Base-by-base conservation (phyloP, 1,284 basidiomycete species). In the Microbotryum violaceum region DNA sequence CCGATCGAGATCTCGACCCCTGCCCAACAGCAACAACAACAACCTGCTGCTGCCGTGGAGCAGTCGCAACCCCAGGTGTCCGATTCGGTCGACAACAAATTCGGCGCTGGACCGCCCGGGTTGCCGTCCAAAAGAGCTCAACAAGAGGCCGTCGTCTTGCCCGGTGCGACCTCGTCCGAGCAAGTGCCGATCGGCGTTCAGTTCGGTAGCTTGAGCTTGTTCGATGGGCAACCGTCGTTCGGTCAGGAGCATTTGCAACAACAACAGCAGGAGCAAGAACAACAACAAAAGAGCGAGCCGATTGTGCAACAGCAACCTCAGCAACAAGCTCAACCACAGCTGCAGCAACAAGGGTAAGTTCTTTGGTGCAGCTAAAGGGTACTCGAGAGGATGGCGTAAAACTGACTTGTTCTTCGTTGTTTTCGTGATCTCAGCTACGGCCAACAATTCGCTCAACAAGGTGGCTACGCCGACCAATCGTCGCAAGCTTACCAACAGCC, bases 131-230 rank as follows among this genome's bases (percentile, higher is more conserved):
- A 63, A 61, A 61, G 67, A n/a, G 59, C 64, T 16, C 67, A 68
- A 61, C 67, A 68, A 50, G 67, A 67, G 56, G 65, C 63, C 16
- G 67, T 67, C 57, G 65, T 67, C 46, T 55, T 69, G 21, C 67
- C 67, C 12, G 57, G 60, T 14, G 25, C 54, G 14, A 54, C 44
- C 21, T 52, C 57, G 21, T 53, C 61, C 21, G 25, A 31, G 23
- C 54, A 62, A 27, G 65, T 57, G 54, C 57, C 56, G 33, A 51
- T 69, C 33, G 61, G 59, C 44, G 59, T 69, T 29, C 67, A 69
- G 58, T 67, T 67, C 54, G 65, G 65, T 37, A 61, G 56, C 50
- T 62, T 69, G 61, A 57, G 57, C 54, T 61, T 67, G 33, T 59
- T 60, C 54, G 66, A 65, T 50, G 55, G 57, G 23, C 56, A 68